These are phyloP conservation scores for Blastobotrys attinorum DNA, from an alignment of 805 yeast species.

Conservation along the genomic window DNA sequence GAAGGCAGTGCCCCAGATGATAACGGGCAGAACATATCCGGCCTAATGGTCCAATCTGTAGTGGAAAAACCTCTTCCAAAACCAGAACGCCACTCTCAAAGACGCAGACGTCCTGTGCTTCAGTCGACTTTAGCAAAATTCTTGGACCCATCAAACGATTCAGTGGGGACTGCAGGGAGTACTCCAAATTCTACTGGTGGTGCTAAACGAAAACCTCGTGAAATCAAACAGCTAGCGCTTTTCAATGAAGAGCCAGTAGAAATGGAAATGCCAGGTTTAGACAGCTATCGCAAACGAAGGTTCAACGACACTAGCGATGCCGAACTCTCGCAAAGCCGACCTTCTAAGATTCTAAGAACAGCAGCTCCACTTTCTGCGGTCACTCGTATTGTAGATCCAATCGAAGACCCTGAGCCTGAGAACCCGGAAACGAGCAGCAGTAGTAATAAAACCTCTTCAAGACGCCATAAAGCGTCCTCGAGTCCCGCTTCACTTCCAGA, in stretches of 20 bases:
- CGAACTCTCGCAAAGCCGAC: background rate
- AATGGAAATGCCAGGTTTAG: background rate
- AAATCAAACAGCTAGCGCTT: background rate
- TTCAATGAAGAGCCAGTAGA: background rate
- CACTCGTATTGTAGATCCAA: background rate
- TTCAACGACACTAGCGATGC: too few species aligned
- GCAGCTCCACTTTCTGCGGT: background rate
- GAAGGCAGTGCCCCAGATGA: too few species aligned
- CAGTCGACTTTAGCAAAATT: background rate
- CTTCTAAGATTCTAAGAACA: background rate
- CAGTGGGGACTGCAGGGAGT: background rate
- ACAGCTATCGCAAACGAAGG: background rate
- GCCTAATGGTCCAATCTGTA: background rate
- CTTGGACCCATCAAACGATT: background rate
- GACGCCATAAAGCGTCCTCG: background rate
- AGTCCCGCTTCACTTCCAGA: background rate
- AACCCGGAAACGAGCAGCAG: background rate
- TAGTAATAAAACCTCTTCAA: background rate
- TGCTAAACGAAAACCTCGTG: background rate
- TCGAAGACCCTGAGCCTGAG: background rate
- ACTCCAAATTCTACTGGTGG: background rate
- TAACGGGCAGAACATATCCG: background rate
- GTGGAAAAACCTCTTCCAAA: background rate
- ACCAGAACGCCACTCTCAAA: too few species aligned
- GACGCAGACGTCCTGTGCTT: too few species aligned